phyloP scores from a whole-genome alignment of 768 basidiomycete species.

The Termitomyces sp. region DNA sequence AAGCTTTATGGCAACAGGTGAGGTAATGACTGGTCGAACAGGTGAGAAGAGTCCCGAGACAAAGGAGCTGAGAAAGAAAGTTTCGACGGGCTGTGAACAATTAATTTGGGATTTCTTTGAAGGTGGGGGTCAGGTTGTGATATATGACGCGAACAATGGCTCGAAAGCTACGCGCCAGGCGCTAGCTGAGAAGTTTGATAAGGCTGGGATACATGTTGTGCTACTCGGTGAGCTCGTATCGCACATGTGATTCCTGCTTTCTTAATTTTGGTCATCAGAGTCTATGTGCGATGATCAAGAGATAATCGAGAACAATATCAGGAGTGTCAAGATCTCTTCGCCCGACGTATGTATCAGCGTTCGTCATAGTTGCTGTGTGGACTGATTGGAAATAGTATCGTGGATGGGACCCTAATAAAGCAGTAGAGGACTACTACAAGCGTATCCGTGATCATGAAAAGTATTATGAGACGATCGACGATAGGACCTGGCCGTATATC shows the following conservation, averaged over 20 bases:
- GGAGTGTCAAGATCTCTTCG: conserved; percentile 96
- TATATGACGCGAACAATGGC: conserved; percentile 98
- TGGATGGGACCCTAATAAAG: conserved; percentile 88
- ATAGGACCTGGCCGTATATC: conserved; percentile 88
- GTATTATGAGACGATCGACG: conserved; percentile 88
- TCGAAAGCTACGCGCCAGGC: conserved; percentile 57
- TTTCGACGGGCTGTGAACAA: conserved; percentile 82
- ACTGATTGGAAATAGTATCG: conserved; percentile 57
- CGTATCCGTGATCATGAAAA: conserved; percentile 84
- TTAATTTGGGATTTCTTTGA: conserved; percentile 86
- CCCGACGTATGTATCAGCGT: conserved; percentile 68
- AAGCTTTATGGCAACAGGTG: background rate
- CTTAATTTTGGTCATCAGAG: conserved; percentile 43
- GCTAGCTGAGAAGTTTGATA: conserved; percentile 81
- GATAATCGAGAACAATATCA: conserved; percentile 90
- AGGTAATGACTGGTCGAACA: conserved; percentile 17
- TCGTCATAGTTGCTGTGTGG: background rate
- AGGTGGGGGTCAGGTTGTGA: conserved; percentile 88
- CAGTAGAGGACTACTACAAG: conserved; percentile 87
- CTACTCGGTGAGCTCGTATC: conserved; percentile 62
- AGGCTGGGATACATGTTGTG: conserved; percentile 85
- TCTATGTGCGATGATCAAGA: conserved; percentile 87
- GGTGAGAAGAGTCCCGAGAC: conserved; percentile 83
- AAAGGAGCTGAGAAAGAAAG: conserved; percentile 62
- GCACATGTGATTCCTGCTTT: background rate